These are phyloP conservation scores for Penicillium argentinense DNA, from an alignment of 495 filamentous ascomycete genomes.

Conservation along the genomic window DNA sequence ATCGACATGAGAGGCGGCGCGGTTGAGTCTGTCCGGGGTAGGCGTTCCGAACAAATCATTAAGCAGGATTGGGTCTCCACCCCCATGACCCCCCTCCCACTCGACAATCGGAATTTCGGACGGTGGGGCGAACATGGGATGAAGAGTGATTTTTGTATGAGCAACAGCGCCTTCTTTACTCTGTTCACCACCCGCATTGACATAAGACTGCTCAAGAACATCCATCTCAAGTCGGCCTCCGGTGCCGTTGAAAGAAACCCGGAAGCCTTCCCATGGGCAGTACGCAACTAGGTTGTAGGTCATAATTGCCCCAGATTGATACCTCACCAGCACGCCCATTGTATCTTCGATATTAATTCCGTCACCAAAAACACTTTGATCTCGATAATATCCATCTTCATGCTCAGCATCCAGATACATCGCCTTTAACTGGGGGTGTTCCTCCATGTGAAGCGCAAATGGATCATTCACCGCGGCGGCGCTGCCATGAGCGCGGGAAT, in stretches of 20 bases:
- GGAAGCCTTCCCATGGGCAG: conserved; percentile 36
- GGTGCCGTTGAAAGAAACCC: conserved; percentile 35
- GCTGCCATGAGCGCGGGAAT: conserved; percentile 30
- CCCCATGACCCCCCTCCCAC: conserved; percentile 30
- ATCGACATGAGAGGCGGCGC: conserved; percentile 47
- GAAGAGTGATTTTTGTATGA: conserved; percentile 47
- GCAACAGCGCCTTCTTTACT: conserved; percentile 32
- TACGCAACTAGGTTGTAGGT: conserved; percentile 34
- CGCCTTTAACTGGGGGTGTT: conserved; percentile 48
- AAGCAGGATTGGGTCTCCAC: conserved; percentile 32
- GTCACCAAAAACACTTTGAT: conserved; percentile 59
- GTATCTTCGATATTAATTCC: conserved; percentile 62
- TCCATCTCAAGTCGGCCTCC: conserved; percentile 32
- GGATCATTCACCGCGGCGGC: conserved; percentile 24
- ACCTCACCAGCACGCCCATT: conserved; percentile 58
- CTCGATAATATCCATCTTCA: conserved; percentile 57
- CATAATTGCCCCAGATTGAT: conserved; percentile 34
- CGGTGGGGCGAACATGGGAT: conserved; percentile 31
- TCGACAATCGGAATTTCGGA: conserved; percentile 25
- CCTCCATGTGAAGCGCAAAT: conserved; percentile 53
- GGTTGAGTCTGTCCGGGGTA: conserved; percentile 17
- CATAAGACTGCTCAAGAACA: conserved; percentile 34
- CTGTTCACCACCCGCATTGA: conserved; percentile 36
- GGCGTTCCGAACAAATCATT: conserved; percentile 30
- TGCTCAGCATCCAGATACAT: conserved; percentile 59